Evolutionary conservation across 768 basidiomycete genomes (phyloP).

Genomic region (Clathrus columnatus): DNA sequence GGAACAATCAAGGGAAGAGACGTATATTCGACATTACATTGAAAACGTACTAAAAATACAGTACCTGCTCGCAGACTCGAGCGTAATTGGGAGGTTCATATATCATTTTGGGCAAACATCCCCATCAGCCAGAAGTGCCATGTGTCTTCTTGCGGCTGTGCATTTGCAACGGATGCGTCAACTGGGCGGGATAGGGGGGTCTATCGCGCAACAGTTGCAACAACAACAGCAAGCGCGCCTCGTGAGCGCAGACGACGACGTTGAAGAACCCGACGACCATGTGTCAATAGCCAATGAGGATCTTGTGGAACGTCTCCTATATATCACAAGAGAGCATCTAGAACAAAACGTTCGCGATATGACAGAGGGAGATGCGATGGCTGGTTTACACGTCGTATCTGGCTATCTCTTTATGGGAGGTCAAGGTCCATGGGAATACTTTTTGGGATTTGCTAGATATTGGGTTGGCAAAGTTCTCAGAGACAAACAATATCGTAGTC

Average conservation of each 20-base stretch:
- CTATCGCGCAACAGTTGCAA: slow-evolving; percentile 5
- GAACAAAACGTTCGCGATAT: not conserved
- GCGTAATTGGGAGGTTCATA: slow-evolving; percentile 37
- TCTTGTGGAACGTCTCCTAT: not conserved
- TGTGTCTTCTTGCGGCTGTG: slow-evolving; percentile 53
- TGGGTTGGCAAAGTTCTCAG: slow-evolving; percentile 47
- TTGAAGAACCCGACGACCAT: not conserved
- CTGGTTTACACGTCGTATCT: slow-evolving; percentile 68
- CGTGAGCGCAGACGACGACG: slow-evolving; percentile 3
- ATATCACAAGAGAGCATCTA: not conserved
- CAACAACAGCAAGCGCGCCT: slow-evolving; percentile 1
- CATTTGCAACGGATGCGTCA: slow-evolving; percentile 31
- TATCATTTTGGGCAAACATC: slow-evolving; percentile 38
- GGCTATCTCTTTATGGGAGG: slow-evolving; percentile 74
- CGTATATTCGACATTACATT: slow-evolving; percentile 38
- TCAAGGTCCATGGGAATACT: slow-evolving; percentile 56
- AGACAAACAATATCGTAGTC: slow-evolving; percentile 26
- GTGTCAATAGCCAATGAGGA: not conserved
- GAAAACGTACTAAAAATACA: slow-evolving; percentile 55
- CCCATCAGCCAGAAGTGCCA: slow-evolving; percentile 47
- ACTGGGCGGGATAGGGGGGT: not conserved
- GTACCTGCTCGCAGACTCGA: slow-evolving; percentile 54
- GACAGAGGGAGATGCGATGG: slow-evolving; percentile 66
- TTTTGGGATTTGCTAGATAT: slow-evolving; percentile 49
- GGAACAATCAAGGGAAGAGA: slow-evolving; percentile 11